Conservation (phyloP, 768 basidiomycete species). For the Tylopilus sp. region DNA sequence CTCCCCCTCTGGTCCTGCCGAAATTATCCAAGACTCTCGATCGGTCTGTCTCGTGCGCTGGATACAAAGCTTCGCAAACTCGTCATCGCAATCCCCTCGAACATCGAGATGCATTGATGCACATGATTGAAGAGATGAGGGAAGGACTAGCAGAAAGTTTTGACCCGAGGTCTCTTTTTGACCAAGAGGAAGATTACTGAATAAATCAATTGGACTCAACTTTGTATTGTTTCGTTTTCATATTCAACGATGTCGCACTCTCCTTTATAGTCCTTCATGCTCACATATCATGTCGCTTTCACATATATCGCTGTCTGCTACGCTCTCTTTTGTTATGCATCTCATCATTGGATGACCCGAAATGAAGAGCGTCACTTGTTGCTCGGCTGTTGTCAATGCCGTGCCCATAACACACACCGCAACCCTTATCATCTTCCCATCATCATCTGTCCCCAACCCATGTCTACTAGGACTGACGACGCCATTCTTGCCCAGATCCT, state of each 20-base stretch:
- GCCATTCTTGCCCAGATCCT: constrained; percentile 71
- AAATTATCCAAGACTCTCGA: constrained; percentile 14
- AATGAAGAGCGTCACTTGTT: background rate
- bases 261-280: background rate
- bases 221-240: constrained; percentile 1
- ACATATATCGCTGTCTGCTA: background rate
- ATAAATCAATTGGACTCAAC: background rate
- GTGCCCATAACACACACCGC: constrained; percentile 4
- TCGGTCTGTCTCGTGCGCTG: constrained; percentile 26
- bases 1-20: background rate
- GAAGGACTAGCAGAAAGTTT: constrained; percentile 14
- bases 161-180: constrained; percentile 17
- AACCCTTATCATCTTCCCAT: constrained; percentile 9
- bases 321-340: background rate
- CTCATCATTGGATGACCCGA: background rate
- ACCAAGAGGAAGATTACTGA: constrained; percentile 8
- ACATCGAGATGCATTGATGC: constrained; percentile 11
- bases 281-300: too few species aligned
- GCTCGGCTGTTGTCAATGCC: background rate
- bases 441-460: constrained; percentile 10
- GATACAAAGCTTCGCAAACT: constrained; percentile 1
- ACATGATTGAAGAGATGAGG: constrained; percentile 19
- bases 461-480: constrained; percentile 38
- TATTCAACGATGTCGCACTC: background rate
- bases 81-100: background rate